These are phyloP conservation scores for Stenogyne calaminthoides DNA, from an alignment of 305 asterid species.

Conservation along the genomic window DNA sequence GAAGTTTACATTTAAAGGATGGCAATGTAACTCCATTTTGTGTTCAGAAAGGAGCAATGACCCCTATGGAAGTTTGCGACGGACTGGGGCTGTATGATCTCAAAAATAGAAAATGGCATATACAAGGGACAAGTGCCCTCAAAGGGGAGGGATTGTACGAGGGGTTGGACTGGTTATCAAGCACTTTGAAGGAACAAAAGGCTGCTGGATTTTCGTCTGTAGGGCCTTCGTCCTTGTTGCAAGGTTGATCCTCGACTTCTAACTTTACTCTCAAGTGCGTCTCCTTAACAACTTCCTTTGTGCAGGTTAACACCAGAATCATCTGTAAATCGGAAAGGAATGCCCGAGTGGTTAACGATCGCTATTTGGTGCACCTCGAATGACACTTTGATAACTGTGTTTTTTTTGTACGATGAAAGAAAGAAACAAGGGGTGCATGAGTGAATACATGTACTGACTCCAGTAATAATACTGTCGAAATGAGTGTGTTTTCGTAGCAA, in stretches of 20 bases:
- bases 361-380: conserved; percentile 21
- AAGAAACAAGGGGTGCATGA: conserved; percentile 19
- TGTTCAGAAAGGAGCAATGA: conserved; percentile 93
- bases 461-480: background rate
- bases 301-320: conserved; percentile 37
- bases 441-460: conserved; percentile 10
- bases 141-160: conserved; percentile 89
- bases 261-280: conserved; percentile 9
- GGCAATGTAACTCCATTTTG: conserved; percentile 1
- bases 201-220: conserved; percentile 86
- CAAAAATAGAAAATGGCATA: conserved; percentile 84
- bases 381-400: conserved; percentile 10
- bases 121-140: conserved; percentile 86
- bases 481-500: conserved; percentile 12
- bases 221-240: conserved; percentile 67
- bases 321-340: conserved; percentile 28
- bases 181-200: conserved; percentile 82
- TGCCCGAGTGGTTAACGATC: conserved; percentile 22
- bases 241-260: conserved; percentile 22
- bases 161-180: conserved; percentile 94
- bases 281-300: background rate
- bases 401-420: conserved; percentile 19
- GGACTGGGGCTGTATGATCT: conserved; percentile 94
- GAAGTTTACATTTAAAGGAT: background rate
- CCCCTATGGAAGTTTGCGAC: conserved; percentile 92